phyloP scores from a whole-genome alignment of 2,329 filamentous ascomycete species.

The Colletotrichum liriopes region DNA sequence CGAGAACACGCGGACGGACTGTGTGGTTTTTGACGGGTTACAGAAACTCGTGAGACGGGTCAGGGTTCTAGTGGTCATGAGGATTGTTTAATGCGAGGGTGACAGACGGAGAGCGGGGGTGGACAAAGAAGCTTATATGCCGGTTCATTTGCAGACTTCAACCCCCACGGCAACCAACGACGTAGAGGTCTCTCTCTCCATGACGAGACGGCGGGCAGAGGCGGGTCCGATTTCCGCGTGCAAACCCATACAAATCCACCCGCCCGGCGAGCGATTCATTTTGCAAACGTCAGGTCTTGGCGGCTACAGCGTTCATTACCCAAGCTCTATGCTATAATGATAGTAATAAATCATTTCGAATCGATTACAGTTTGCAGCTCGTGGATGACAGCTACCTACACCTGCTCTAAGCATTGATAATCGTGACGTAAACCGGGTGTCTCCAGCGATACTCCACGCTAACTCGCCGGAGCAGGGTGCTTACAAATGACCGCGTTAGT shows the following conservation, averaged over 20 bases:
- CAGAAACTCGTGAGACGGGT: constrained; percentile 14
- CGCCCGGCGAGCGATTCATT: background rate
- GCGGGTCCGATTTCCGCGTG: background rate
- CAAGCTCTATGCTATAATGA: background rate
- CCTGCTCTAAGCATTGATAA: constrained; percentile 49
- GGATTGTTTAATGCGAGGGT: background rate
- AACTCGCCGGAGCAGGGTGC: constrained; percentile 9
- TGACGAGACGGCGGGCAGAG: background rate
- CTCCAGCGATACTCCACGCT: constrained; percentile 8
- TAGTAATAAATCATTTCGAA: background rate
- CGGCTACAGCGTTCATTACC: background rate
- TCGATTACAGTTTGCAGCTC: background rate
- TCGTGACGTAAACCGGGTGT: constrained; percentile 52
- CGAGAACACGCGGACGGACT: background rate
- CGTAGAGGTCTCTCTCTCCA: background rate
- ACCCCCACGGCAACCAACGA: constrained; percentile 2
- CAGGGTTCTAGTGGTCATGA: constrained; percentile 17
- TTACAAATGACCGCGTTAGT: constrained; percentile 38
- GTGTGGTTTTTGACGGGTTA: background rate
- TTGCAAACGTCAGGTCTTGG: background rate
- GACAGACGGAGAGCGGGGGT: constrained; percentile 1
- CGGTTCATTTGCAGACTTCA: background rate
- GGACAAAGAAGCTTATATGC: constrained; percentile 12
- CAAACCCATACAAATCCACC: background rate
- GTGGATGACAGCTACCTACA: background rate